phyloP scores from a whole-genome alignment of 805 yeast genomes.

The Sugiyamaella qingdaonensis region DNA sequence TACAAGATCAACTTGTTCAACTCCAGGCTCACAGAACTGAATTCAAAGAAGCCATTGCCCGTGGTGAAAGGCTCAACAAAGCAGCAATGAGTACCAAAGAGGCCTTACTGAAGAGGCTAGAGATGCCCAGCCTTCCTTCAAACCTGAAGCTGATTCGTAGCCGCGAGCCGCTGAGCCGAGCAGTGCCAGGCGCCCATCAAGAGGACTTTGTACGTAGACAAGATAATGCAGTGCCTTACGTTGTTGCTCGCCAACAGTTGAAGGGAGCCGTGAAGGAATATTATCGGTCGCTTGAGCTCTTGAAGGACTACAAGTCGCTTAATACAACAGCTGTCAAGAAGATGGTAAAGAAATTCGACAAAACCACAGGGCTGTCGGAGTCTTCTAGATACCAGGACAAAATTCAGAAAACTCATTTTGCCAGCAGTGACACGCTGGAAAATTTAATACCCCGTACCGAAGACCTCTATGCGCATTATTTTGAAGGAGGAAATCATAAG shows the following conservation, averaged over 20 bases:
- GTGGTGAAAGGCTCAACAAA: slow-evolving; percentile 4
- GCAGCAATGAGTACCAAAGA: slow-evolving; percentile 3
- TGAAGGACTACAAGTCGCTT: slow-evolving; percentile 65
- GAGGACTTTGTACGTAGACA: slow-evolving; percentile 46
- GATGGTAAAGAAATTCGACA: slow-evolving; percentile 86
- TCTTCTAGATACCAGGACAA: slow-evolving; percentile 51
- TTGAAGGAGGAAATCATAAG: slow-evolving; percentile 69
- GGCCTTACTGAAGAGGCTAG: slow-evolving; percentile 14
- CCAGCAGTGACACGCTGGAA: slow-evolving; percentile 63
- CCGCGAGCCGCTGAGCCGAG: slow-evolving; percentile 6
- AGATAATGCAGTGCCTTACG: slow-evolving; percentile 47
- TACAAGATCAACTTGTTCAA: slow-evolving; percentile 68
- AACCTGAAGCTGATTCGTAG: slow-evolving; percentile 5
- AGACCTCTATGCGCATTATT: slow-evolving; percentile 58
- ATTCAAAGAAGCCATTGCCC: slow-evolving; percentile 1
- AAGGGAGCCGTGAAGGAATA: slow-evolving; percentile 67
- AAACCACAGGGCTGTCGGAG: slow-evolving; percentile 48
- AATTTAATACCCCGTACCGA: slow-evolving; percentile 59
- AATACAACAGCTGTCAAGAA: slow-evolving; percentile 89
- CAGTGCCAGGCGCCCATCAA: slow-evolving; percentile 32
- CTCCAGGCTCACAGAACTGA: slow-evolving; percentile 46
- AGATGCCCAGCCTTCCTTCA: slow-evolving; percentile 21
- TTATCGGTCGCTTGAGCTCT: slow-evolving; percentile 66
- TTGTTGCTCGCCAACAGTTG: slow-evolving; percentile 61
- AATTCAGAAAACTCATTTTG: slow-evolving; percentile 51